Conservation (phyloP, 2,329 filamentous ascomycete species). For the Paracoccidioides brasiliensis region DNA sequence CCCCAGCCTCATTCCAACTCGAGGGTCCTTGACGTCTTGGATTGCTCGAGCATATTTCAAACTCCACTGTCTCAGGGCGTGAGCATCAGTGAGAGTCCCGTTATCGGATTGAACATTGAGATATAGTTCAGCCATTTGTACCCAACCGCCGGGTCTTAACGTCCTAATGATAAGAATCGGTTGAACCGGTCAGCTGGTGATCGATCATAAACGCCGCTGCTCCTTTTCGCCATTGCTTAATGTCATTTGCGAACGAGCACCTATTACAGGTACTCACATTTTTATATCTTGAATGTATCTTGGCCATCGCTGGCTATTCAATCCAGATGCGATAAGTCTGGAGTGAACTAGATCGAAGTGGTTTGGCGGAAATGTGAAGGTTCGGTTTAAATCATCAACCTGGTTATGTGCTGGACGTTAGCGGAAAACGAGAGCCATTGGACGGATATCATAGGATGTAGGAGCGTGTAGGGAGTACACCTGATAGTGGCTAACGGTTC, state of each 20-base stretch:
- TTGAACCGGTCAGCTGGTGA: not conserved
- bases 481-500: too few relatives aligned
- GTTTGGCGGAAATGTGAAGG: slow-evolving; percentile 54
- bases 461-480: not conserved
- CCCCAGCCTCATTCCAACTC: slow-evolving; percentile 49
- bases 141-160: slow-evolving; percentile 65
- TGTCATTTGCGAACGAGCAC: not conserved
- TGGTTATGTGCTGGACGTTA: slow-evolving; percentile 16
- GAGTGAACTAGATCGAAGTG: slow-evolving; percentile 79
- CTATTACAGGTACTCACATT: slow-evolving; percentile 21
- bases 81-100: slow-evolving; percentile 55
- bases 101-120: slow-evolving; percentile 77
- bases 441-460: not conserved
- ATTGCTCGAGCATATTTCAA: slow-evolving; percentile 49
- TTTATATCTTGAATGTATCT: slow-evolving; percentile 65
- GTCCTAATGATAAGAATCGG: slow-evolving; percentile 31
- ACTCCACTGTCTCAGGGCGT: slow-evolving; percentile 56
- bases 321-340: slow-evolving; percentile 45
- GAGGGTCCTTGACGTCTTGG: slow-evolving; percentile 52
- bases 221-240: not conserved
- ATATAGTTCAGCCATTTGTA: slow-evolving; percentile 80
- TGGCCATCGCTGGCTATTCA: slow-evolving; percentile 59
- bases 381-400: slow-evolving; percentile 58
- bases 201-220: not conserved
- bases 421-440: slow-evolving; percentile 2